Evolutionary conservation across 208 protist genomes (phyloP).

Genomic region (Crithidia fasciculata): DNA sequence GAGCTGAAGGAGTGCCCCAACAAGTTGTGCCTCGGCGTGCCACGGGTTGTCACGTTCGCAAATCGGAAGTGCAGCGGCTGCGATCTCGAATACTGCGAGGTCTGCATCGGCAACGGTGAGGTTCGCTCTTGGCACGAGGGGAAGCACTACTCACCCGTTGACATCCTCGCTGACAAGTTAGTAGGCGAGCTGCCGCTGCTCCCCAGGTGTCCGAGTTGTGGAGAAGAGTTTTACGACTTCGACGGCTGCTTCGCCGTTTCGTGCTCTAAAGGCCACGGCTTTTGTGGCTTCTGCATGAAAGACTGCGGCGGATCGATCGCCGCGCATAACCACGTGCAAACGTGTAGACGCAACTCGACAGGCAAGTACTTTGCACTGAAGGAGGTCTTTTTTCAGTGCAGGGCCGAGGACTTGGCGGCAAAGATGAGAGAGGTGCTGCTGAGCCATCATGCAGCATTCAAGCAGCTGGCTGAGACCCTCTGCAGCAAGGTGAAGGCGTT

Average conservation of each 20-base stretch:
- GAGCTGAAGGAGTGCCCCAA: slow-evolving; percentile 21
- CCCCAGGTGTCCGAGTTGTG: slow-evolving; percentile 19
- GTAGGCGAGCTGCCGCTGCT: slow-evolving; percentile 10
- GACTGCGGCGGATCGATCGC: slow-evolving; percentile 8
- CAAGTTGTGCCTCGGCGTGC: slow-evolving; percentile 11
- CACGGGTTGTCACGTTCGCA: not conserved
- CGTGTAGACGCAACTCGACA: not conserved
- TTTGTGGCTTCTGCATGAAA: slow-evolving; percentile 33
- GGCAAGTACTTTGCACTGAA: not conserved
- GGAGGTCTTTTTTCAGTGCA: slow-evolving; percentile 1
- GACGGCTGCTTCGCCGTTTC: slow-evolving; percentile 30
- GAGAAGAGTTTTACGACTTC: slow-evolving; percentile 22
- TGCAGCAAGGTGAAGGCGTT: slow-evolving; percentile 1
- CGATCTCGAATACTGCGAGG: slow-evolving; percentile 13
- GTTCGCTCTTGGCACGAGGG: slow-evolving; percentile 6
- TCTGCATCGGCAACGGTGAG: not conserved
- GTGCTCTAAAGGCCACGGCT: slow-evolving; percentile 19
- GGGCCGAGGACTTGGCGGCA: slow-evolving; percentile 10
- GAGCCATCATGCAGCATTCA: not conserved
- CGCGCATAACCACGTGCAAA: slow-evolving; percentile 1
- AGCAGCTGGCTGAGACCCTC: not conserved
- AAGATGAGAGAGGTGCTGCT: not conserved
- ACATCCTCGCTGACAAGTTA: slow-evolving; percentile 1
- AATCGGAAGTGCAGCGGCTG: slow-evolving; percentile 14
- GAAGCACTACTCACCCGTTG: not conserved